These are phyloP conservation scores for Fusarium kyushuense DNA, from an alignment of 2,329 filamentous ascomycete species.

Conservation along the genomic window DNA sequence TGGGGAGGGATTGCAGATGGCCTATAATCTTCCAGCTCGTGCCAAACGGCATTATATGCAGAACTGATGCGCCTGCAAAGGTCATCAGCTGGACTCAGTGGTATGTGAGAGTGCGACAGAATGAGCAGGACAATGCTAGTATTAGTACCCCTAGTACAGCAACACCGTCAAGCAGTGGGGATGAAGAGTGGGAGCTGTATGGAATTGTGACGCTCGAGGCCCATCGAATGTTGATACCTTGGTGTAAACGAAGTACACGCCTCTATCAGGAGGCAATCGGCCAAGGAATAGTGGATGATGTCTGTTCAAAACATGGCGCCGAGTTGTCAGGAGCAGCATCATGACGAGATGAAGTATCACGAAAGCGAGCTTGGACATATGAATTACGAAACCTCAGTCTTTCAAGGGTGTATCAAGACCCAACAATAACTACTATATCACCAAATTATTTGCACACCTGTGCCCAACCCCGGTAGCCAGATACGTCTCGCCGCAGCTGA, in stretches of 20 bases:
- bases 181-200: slow-evolving; percentile 48
- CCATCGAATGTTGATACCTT: slow-evolving; percentile 51
- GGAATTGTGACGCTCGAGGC: slow-evolving; percentile 50
- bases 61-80: slow-evolving; percentile 56
- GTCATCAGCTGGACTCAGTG: slow-evolving; percentile 58
- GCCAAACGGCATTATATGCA: slow-evolving; percentile 55
- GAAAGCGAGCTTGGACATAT: no score
- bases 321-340: background rate
- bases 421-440: background rate
- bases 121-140: slow-evolving; percentile 10
- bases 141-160: slow-evolving; percentile 40
- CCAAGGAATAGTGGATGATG: slow-evolving; percentile 28
- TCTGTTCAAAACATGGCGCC: slow-evolving; percentile 15
- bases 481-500: accelerated
- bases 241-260: slow-evolving; percentile 44
- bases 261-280: slow-evolving; percentile 19
- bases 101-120: slow-evolving; percentile 38
- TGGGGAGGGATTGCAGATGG: slow-evolving; percentile 56
- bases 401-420: no score
- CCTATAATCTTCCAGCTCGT: slow-evolving; percentile 59
- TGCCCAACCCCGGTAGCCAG: background rate
- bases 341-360: background rate
- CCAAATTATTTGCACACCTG: no score
- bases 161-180: slow-evolving; percentile 18
- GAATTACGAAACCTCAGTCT: no score